Evolutionary conservation across 108 stramenopile species (phyloP), one percentile per base, ranked within the genome.

Genomic region (Aureococcus anophagefferens): DNA sequence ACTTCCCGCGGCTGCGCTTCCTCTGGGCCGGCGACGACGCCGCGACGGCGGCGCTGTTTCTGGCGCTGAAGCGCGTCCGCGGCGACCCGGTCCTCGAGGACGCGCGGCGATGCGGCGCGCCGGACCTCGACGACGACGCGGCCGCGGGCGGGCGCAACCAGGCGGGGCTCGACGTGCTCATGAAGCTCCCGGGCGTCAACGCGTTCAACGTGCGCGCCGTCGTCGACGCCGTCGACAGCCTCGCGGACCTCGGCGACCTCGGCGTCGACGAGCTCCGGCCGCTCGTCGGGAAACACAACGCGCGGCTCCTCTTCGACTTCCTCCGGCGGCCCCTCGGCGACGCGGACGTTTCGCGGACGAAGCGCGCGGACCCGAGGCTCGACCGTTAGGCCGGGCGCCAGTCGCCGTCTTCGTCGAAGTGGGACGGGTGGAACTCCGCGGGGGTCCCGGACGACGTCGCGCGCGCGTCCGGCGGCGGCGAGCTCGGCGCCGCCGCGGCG

Each of bases 161-260:
- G 5, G 46, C 76, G 21, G 76, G 64, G 13, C 35, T 63, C 0
- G 76, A 71, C 17, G 35, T 76, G 17, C 35, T 76, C 30, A 65
- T 65, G 28, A 14, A 34, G 13, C 70, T 76, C 15, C 76, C 76
- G 3, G 76, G 76, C 25, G 69, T 76, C 30, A 35, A 33, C 9
- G 71, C 15, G 35, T 15, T 30, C 51, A 72, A 76, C 30, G 35
- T 72, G 30, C 37, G 63, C 29, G 36, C 35, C n/a, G 14, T 76
- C 35, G 25, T 76, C 35, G 33, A 64, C 65, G 28, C n/a, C n/a
- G 76, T 76, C 32, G 21, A 32, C 36, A 34, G 14, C 0, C 28
- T 76, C 0, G 62, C 62, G 28, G 76, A 71, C 30, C 72, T 76
- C 63, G 32, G 30, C 16, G 21, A 28, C 30, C 14, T 66, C 34